A percentile compares a stretch with the other conserved stretches of the same genome.
These are phyloP conservation scores for Mycosphaerella arachidis DNA, from an alignment of 2,329 filamentous ascomycete species.

Conservation along the genomic window DNA sequence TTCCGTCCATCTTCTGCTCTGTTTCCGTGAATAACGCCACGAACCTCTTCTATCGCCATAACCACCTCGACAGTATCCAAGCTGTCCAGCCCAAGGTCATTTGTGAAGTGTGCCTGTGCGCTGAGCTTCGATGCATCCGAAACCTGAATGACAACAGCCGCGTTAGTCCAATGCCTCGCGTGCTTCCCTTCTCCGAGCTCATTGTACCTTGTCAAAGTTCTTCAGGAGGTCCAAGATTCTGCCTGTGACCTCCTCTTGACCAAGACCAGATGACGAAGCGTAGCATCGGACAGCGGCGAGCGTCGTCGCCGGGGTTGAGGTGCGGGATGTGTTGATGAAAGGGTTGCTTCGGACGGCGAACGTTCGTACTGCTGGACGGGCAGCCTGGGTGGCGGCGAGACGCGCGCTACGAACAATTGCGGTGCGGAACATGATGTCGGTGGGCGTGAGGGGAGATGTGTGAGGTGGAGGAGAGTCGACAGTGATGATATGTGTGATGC, in stretches of 20 bases:
- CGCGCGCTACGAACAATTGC: conserved; percentile 74
- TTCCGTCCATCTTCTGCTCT: conserved; percentile 48
- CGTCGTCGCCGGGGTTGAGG: conserved; percentile 58
- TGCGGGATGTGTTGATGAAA: conserved; percentile 56
- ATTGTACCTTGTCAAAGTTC: conserved; percentile 89
- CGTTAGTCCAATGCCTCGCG: conserved; percentile 21
- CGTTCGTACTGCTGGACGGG: conserved; percentile 51
- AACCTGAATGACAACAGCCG: conserved; percentile 49
- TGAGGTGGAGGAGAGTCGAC: not conserved
- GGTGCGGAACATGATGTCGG: conserved; percentile 77
- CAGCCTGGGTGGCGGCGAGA: conserved; percentile 47
- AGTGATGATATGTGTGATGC: not conserved
- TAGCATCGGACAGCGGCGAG: conserved; percentile 76
- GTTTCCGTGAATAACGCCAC: conserved; percentile 19
- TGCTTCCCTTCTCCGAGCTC: conserved; percentile 10
- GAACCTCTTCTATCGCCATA: conserved; percentile 98
- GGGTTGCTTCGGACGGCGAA: conserved; percentile 44
- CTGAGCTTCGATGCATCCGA: conserved; percentile 64
- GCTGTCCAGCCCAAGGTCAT: conserved; percentile 94
- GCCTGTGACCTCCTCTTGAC: conserved; percentile 80
- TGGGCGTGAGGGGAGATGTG: conserved; percentile 3
- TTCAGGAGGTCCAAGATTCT: conserved; percentile 88
- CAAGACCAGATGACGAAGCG: conserved; percentile 72
- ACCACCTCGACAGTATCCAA: conserved; percentile 99
- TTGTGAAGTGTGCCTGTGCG: conserved; percentile 81